Base-by-base conservation (phyloP, 2,329 filamentous ascomycete species). In the Chaetomium sp. region DNA sequence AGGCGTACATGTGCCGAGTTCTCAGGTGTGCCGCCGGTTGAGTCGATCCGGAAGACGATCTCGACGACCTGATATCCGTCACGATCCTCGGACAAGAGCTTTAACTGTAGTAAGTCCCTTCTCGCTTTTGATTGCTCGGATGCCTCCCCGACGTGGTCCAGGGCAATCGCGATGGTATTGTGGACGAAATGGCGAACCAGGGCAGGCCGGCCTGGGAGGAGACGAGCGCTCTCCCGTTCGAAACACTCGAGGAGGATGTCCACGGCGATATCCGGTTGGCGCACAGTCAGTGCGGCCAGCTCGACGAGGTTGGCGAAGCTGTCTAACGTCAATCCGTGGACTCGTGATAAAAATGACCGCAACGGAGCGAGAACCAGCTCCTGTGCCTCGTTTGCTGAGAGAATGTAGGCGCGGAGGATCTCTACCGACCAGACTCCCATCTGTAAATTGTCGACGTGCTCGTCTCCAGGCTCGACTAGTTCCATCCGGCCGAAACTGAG, bases 141-240 rank as follows among this genome's bases (percentile, higher is more conserved):
- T 1, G 74, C 38, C 65, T 79, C 76, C 25, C 76, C 75, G 16
- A 79, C 73, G 60, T 80, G 77, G 59, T 80, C 77, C 8, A 80
- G 27, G 1, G 77, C 77, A 42, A 80, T 76, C 1, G 74, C 76
- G 38, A 75, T 74, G 9, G 76, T 47, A 49, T 75, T 76, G 8
- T 69, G 70, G 1, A 76, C 67, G 47, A 79, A 74, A 64, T 76
- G 71, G 1, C 65, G 65, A 8, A 73, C 65, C 6, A 74, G 62
- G 5, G 64, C 62, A 2, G 74, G 72, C 1, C 66, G 68, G 25
- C 70, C 75, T 7, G 71, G 64, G 4, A 76, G 56, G 7, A 79
- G 65, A 4, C 73, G 72, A 12, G 54, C 63, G 31, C 47, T 72
- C 62, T 75, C 72, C 8, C 70, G 72, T 57, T 80, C 75, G 1